Evolutionary conservation across 2,329 filamentous ascomycete species (phyloP), one percentile per base, ranked within the genome.

Genomic region (Thielaviopsis euricoi): DNA sequence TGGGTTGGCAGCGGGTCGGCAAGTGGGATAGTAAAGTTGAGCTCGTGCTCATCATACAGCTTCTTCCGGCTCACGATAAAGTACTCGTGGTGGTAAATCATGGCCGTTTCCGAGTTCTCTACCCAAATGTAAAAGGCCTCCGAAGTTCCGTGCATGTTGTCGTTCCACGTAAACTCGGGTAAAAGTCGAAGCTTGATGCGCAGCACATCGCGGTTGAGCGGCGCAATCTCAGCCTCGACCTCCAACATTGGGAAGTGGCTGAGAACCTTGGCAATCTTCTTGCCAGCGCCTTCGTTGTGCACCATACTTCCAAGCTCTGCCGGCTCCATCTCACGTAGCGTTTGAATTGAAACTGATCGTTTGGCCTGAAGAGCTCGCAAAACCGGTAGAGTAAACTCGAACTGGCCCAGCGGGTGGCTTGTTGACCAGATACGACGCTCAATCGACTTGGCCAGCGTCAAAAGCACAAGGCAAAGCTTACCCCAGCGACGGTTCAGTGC

Each of bases 81-180:
- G 70, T 86, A 96, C 68, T 98, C 93, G 63, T 97, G 88, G 65
- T 98, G 93, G 65, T 95, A 97, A 48, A 98, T 97, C 69, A 97
- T 90, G 0, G 89, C 90, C 0, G 90, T 96, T 65, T 97, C 93
- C 0, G 91, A 96, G 67, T 97, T 95, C 69, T 98, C 93, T 2
- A 98, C 91, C 94, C 93, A 98, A 59, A 98, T 86, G 80, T 94
- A 98, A 72, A 94, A 98, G 3, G 91, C 91, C 66, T 98, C 93
- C 0, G 91, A 96, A 2, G 84, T 89, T 19, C 94, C 94, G 66
- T 98, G 90, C 60, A 95, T 81, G 52, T 87, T 83, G 64, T 97
- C 91, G 64, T 95, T 95, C 93, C 93, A 98, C 43, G 76, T 77
- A 67, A 98, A 98, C 55, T 97, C 90, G 0, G 93, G 89, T 1